Conservation (phyloP, 352 stramenopile species). For the Phytophthora quininea region DNA sequence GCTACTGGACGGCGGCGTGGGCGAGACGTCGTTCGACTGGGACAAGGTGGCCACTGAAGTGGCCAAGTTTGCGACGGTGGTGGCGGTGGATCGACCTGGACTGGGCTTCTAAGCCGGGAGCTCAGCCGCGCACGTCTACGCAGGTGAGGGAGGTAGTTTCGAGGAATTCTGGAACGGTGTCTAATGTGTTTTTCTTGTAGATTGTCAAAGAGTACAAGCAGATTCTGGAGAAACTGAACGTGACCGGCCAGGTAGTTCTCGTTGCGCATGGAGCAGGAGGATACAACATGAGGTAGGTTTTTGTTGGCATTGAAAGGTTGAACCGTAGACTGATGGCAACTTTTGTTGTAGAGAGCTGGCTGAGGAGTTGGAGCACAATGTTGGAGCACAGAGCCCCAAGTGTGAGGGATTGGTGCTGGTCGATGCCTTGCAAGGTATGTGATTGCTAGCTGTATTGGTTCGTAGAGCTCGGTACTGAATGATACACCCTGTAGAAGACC, state of each 20-base stretch:
- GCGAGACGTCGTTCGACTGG: slow-evolving; percentile 88
- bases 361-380: slow-evolving; percentile 40
- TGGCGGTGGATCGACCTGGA: slow-evolving; percentile 76
- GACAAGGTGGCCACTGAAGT: slow-evolving; percentile 70
- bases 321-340: neutral
- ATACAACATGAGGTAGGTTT: slow-evolving; percentile 77
- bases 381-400: slow-evolving; percentile 17
- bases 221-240: slow-evolving; percentile 62
- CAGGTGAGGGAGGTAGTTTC: slow-evolving; percentile 26
- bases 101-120: slow-evolving; percentile 63
- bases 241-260: slow-evolving; percentile 65
- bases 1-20: slow-evolving; percentile 74
- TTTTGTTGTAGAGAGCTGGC: slow-evolving; percentile 43
- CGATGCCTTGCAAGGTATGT: slow-evolving; percentile 61
- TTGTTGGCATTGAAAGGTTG: neutral
- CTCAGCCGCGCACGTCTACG: slow-evolving; percentile 53
- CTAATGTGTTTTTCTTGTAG: slow-evolving; percentile 14
- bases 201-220: slow-evolving; percentile 70
- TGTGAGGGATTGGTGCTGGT: slow-evolving; percentile 78
- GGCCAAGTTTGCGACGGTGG: slow-evolving; percentile 54
- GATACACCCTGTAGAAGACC: slow-evolving; percentile 44
- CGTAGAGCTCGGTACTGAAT: neutral
- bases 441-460: neutral
- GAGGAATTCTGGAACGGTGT: neutral
- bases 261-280: slow-evolving; percentile 75